Conservation (phyloP, 495 filamentous ascomycete genomes). For the Parathielavia hyrcaniae region DNA sequence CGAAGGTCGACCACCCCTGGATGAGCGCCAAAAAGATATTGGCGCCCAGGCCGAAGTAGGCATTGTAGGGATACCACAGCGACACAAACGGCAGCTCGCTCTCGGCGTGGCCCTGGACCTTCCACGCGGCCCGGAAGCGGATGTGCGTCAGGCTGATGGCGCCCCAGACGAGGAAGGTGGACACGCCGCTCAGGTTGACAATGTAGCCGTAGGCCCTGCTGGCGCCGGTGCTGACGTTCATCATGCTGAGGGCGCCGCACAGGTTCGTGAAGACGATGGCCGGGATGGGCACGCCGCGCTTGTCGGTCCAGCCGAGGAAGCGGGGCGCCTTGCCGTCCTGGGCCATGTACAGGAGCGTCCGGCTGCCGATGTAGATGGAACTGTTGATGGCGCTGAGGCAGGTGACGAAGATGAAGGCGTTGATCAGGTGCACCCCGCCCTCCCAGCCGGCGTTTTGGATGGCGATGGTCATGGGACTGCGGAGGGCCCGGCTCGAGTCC, state of each 20-base stretch:
- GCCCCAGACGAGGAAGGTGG: constrained; percentile 64
- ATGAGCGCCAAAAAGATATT: constrained; percentile 61
- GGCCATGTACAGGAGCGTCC: constrained; percentile 62
- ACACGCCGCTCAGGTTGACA: constrained; percentile 48
- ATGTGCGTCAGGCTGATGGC: constrained; percentile 61
- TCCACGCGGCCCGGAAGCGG: constrained; percentile 55
- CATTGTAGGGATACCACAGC: constrained; percentile 55
- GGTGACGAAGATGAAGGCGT: constrained; percentile 64
- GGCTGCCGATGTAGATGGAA: constrained; percentile 61
- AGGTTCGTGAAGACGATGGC: constrained; percentile 58
- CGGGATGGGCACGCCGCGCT: constrained; percentile 57
- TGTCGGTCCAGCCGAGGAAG: constrained; percentile 58
- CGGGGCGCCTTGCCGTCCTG: constrained; percentile 58
- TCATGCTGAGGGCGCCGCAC: constrained; percentile 61
- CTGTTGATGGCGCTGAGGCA: constrained; percentile 64
- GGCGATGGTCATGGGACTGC: constrained; percentile 56
- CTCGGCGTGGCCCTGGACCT: constrained; percentile 49
- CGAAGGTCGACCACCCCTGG: constrained; percentile 52
- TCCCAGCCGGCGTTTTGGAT: constrained; percentile 52
- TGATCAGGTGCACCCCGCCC: constrained; percentile 58
- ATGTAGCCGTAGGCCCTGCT: constrained; percentile 50
- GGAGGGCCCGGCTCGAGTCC: constrained; percentile 43
- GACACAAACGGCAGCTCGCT: constrained; percentile 54
- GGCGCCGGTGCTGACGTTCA: constrained; percentile 56
- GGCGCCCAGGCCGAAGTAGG: constrained; percentile 53